Evolutionary conservation across 208 protist species (phyloP).

Genomic region (Novymonas esmeraldas): DNA sequence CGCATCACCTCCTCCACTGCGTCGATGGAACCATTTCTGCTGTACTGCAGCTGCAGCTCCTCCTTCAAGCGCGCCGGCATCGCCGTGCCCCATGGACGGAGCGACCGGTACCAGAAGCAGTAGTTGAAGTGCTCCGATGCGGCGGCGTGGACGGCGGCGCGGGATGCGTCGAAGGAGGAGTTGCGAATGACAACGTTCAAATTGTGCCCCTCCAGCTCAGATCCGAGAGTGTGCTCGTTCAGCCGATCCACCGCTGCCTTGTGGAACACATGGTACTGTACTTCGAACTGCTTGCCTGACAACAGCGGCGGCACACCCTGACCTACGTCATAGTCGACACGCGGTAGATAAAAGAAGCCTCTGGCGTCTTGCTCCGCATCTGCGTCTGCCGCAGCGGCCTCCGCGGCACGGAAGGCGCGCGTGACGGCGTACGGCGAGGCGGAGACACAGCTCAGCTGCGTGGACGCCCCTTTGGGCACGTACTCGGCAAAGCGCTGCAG

Average conservation of each 20-base stretch:
- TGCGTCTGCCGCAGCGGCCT: conserved; percentile 42
- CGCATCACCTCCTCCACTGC: conserved; percentile 68
- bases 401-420: conserved; percentile 60
- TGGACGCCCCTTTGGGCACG: conserved; percentile 56
- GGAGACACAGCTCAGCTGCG: neutral
- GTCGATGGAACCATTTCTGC: conserved; percentile 57
- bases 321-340: conserved; percentile 64
- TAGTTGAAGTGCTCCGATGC: conserved; percentile 91
- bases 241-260: conserved; percentile 74
- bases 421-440: conserved; percentile 46
- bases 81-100: conserved; percentile 81
- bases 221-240: conserved; percentile 77
- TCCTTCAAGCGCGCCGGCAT: conserved; percentile 69
- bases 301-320: conserved; percentile 70
- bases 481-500: conserved; percentile 54
- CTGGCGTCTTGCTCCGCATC: conserved; percentile 50
- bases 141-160: conserved; percentile 64
- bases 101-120: conserved; percentile 89
- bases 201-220: conserved; percentile 80
- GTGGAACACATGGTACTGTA: conserved; percentile 86
- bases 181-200: conserved; percentile 81
- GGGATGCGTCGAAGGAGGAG: conserved; percentile 81
- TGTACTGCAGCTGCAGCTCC: conserved; percentile 78
- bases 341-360: conserved; percentile 77
- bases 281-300: conserved; percentile 66